phyloP scores from a whole-genome alignment of 257 asterid species.

The Rhazya stricta region DNA sequence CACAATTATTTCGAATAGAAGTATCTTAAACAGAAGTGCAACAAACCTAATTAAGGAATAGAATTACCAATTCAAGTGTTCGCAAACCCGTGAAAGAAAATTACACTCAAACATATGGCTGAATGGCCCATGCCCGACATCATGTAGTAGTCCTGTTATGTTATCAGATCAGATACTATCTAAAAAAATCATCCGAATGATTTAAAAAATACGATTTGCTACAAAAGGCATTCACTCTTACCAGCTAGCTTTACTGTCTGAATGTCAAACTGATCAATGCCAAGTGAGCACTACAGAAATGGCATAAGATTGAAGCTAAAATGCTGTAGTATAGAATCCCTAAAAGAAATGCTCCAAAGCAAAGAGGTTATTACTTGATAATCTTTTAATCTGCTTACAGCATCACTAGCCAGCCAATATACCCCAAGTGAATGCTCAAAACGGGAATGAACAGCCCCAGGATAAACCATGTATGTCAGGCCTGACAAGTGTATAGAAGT shows the following conservation, averaged over 20 bases:
- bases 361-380: conserved; percentile 52
- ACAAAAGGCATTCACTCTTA: conserved; percentile 20
- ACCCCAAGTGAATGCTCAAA: conserved; percentile 96
- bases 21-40: conserved; percentile 12
- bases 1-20: conserved; percentile 2
- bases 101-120: conserved; percentile 88
- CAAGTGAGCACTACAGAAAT: conserved; percentile 69
- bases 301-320: conserved; percentile 22
- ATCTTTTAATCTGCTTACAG: conserved; percentile 54
- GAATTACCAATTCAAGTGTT: conserved; percentile 53
- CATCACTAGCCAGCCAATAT: conserved; percentile 82
- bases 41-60: conserved; percentile 1
- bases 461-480: conserved; percentile 67
- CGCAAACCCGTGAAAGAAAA: conserved; percentile 59
- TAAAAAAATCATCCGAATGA: conserved; percentile 6
- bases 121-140: conserved; percentile 95
- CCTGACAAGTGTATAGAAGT: conserved; percentile 37
- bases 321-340: conserved; percentile 20
- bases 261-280: conserved; percentile 53
- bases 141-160: conserved; percentile 75
- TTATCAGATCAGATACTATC: background rate
- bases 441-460: conserved; percentile 96
- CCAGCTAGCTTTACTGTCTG: conserved; percentile 86
- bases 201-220: conserved; percentile 14
- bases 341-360: conserved; percentile 14